phyloP scores from a whole-genome alignment of 495 filamentous ascomycete genomes.

The Neurospora sp. region DNA sequence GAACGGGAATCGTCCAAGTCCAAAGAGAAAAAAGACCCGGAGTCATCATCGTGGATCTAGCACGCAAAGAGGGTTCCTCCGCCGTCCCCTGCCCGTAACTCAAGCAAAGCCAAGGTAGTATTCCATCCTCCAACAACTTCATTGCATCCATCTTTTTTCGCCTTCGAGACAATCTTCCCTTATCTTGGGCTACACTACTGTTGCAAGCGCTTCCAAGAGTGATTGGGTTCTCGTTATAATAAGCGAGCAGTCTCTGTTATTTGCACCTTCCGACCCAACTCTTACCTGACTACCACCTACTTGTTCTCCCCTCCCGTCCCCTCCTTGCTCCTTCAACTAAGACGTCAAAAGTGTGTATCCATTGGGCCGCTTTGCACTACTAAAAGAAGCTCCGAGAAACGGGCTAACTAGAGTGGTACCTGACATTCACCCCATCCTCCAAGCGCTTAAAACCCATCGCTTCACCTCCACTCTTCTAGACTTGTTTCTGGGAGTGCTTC shows the following conservation, averaged over 20 bases:
- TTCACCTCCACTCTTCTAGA: neutral
- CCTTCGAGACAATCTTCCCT: neutral
- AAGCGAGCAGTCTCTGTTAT: neutral
- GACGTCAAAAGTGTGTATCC: neutral
- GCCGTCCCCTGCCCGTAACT: neutral
- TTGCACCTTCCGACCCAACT: neutral
- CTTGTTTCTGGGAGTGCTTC: neutral
- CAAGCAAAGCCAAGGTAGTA: neutral
- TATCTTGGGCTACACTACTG: neutral
- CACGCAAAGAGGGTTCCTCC: neutral
- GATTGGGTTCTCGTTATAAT: neutral
- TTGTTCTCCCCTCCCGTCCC: neutral
- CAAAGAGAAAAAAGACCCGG: neutral
- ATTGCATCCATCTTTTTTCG: neutral
- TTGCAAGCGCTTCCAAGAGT: neutral
- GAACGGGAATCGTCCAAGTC: neutral
- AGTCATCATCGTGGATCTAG: neutral
- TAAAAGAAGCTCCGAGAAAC: neutral
- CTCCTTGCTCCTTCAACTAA: neutral
- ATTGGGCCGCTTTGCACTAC: neutral
- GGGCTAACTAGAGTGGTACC: neutral
- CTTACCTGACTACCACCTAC: neutral
- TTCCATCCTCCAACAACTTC: neutral
- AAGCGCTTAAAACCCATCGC: neutral
- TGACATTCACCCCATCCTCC: neutral